phyloP scores from a whole-genome alignment of 768 basidiomycete species.

The Leccinum fibrillosum region DNA sequence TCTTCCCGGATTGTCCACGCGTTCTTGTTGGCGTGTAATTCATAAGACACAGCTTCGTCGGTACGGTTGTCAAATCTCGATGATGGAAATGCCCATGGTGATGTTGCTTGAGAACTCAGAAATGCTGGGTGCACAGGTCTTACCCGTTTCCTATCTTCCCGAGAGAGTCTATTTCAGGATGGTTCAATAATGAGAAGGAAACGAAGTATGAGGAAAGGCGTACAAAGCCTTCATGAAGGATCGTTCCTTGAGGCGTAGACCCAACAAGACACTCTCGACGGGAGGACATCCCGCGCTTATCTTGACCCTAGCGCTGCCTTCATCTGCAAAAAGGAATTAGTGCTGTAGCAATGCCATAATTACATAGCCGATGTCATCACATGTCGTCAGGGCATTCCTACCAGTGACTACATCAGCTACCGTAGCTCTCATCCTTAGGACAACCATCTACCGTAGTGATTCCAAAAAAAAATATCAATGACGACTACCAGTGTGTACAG shows the following conservation, averaged over 20 bases:
- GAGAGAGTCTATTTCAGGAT: neutral
- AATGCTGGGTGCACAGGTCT: neutral
- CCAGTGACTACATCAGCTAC: too few species aligned
- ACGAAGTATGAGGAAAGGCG: neutral
- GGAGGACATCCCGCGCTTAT: constrained; percentile 13
- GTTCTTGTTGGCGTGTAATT: constrained; percentile 5
- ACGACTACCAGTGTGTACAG: too few species aligned
- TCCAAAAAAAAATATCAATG: too few species aligned
- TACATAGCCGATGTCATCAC: too few species aligned
- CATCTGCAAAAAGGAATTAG: too few species aligned
- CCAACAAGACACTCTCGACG: constrained; percentile 3
- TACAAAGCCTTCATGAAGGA: constrained; percentile 16
- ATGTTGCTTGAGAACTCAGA: too few species aligned
- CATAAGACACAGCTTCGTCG: neutral
- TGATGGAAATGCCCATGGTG: neutral
- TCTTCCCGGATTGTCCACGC: constrained; percentile 7
- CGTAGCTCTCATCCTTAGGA: too few species aligned
- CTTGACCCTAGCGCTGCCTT: constrained; percentile 12
- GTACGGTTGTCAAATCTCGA: neutral
- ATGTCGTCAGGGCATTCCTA: too few species aligned
- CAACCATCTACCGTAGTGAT: too few species aligned
- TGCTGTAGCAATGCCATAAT: too few species aligned
- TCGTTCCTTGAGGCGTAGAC: constrained; percentile 20
- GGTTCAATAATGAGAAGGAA: neutral
- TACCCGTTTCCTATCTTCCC: neutral